Evolutionary conservation across 2,329 filamentous ascomycete genomes (phyloP).

Genomic region (Colletotrichum sp.): DNA sequence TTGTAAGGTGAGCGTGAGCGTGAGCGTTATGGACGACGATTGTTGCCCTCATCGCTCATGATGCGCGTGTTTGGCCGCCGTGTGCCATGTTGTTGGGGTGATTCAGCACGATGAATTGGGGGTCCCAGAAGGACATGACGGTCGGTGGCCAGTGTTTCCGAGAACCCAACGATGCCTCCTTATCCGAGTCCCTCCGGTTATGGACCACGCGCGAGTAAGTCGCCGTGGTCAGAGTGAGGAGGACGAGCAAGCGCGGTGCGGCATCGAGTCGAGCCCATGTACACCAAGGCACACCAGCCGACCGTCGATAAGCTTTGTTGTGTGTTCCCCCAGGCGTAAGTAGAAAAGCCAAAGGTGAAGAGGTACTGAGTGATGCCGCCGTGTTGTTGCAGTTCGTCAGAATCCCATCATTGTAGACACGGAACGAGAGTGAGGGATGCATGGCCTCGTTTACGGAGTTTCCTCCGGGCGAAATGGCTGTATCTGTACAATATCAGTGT

Average conservation of each 20-base stretch:
- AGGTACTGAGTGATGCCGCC: neutral
- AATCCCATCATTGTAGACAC: neutral
- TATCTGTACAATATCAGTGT: neutral
- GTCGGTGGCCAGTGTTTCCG: neutral
- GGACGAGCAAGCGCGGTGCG: neutral
- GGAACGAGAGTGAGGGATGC: neutral
- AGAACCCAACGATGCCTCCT: neutral
- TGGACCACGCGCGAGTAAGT: neutral
- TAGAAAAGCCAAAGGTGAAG: neutral
- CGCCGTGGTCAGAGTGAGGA: neutral
- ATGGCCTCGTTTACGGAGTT: neutral
- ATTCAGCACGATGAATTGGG: neutral
- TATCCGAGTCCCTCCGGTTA: neutral
- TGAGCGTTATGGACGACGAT: neutral
- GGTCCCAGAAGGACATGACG: neutral
- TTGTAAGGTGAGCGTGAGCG: neutral
- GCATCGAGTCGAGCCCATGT: neutral
- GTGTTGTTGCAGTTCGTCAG: neutral
- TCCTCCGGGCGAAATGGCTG: conserved; percentile 3
- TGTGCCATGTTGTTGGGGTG: neutral
- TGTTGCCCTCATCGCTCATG: neutral
- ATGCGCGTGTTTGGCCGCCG: neutral
- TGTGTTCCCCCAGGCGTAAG: neutral
- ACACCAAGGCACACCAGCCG: neutral
- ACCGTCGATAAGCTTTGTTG: neutral